Evolutionary conservation across 306 rosid genomes (phyloP), one percentile per base, ranked within the genome.

Genomic region (Hylodesmum podocarpum): DNA sequence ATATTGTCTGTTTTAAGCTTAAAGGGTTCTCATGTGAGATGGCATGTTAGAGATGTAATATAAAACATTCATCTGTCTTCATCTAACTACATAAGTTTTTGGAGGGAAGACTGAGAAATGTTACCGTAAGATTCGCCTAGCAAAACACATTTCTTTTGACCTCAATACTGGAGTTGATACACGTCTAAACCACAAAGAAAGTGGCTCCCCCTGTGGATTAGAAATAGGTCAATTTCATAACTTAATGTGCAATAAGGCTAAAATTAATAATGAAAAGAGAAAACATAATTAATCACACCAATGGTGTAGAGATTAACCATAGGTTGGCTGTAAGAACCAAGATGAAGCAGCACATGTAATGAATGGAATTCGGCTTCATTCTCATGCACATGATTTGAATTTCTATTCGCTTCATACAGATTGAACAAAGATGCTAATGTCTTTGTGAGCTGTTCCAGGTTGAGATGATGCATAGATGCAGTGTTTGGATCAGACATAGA

Each of bases 291-390:
- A 36, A 75, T 69, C 80, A 84, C 73, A 40, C 54, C 76, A 71
- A 84, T 40, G 69, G 85, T 69, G 81, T 66, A 66, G 83, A 82
- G 83, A 86, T 39, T 66, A 73, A 92, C 98, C 86, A 54, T 85
- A 40, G 95, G 85, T 80, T 89, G 90, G 85, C 83, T 54, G 80
- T 67, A 66, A 33, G 92, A 84, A 80, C 86, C 95, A 70, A 95
- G 92, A 92, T 89, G 96, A 65, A 95, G 96, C 81, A 92, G 91
- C 85, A 90, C 97, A 74, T 87, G 84, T 78, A 88, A 90, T 8
- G 98, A 92, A 72, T 82, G 84, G 82, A 90, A 92, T 85, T 92
- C 95, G 8, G 97, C 92, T 89, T 95, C 97, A 66, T 92, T 89
- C 72, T 92, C 73, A 22, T 82, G 83, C 13, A 81, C 82, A 65